These are phyloP conservation scores for Fraxinus baroniana DNA, from an alignment of 305 asterid genomes.

Conservation along the genomic window DNA sequence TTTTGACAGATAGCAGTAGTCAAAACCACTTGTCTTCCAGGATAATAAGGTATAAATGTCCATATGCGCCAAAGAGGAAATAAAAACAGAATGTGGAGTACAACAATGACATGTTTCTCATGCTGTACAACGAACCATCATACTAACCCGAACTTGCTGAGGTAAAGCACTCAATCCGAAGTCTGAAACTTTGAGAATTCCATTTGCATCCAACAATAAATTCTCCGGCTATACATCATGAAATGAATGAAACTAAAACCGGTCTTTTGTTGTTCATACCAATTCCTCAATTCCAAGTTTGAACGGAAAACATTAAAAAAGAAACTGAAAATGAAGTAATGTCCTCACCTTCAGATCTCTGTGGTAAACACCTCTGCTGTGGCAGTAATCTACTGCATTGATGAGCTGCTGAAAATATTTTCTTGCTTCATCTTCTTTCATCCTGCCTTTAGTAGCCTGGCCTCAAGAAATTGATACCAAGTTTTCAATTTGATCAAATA, in stretches of 20 bases:
- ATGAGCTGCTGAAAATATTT: constrained; percentile 62
- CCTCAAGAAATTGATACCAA: too few relatives aligned
- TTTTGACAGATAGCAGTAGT: too few relatives aligned
- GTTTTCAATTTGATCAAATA: too few relatives aligned
- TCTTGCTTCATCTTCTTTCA: too few relatives aligned
- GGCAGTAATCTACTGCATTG: constrained; percentile 70
- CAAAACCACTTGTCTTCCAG: too few relatives aligned
- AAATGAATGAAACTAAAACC: not conserved
- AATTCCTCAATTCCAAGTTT: not conserved
- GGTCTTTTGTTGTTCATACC: too few relatives aligned
- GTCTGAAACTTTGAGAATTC: constrained; percentile 84
- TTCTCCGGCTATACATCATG: constrained; percentile 73
- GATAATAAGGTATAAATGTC: too few relatives aligned
- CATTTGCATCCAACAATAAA: constrained; percentile 73
- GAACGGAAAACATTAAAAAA: not conserved
- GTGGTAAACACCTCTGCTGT: constrained; percentile 70
- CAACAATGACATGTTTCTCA: not conserved
- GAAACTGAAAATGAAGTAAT: not conserved
- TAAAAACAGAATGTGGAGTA: not conserved
- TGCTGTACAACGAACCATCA: not conserved
- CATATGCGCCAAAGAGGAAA: not conserved
- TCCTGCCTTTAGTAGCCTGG: too few relatives aligned
- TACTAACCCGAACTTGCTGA: constrained; percentile 91
- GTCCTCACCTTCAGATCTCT: constrained; percentile 55
- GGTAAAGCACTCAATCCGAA: constrained; percentile 97